Percentiles rank a stretch among this genome's conserved stretches.
phyloP scores from a whole-genome alignment of 2,329 filamentous ascomycete species.

The Pyricularia grisea region DNA sequence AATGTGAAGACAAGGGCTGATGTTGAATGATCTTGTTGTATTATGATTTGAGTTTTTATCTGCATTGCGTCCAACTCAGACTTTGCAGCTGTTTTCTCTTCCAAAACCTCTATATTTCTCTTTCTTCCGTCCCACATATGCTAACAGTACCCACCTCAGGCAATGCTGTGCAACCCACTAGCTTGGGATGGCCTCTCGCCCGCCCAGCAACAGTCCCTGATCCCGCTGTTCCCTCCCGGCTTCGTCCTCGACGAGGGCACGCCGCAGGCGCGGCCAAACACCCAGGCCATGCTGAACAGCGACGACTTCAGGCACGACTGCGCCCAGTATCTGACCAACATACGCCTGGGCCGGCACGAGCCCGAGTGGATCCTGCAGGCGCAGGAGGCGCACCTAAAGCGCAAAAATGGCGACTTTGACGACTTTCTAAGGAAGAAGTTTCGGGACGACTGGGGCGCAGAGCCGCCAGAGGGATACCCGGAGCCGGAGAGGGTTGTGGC shows the following conservation, averaged over 20 bases:
- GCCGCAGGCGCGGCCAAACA: constrained; percentile 22
- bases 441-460: constrained; percentile 35
- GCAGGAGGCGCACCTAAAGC: constrained; percentile 39
- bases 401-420: constrained; percentile 39
- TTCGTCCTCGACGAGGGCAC: constrained; percentile 22
- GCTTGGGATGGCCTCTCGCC: constrained; percentile 27
- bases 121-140: not conserved
- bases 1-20: not conserved
- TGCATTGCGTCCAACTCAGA: constrained; percentile 3
- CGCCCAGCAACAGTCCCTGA: constrained; percentile 22
- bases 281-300: constrained; percentile 26
- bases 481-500: constrained; percentile 5
- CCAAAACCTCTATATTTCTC: not conserved
- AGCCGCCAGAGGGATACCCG: constrained; percentile 25
- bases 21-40: not conserved
- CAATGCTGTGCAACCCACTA: constrained; percentile 23
- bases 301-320: constrained; percentile 33
- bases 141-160: constrained; percentile 14
- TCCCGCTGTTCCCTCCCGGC: constrained; percentile 26
- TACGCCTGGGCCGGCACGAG: constrained; percentile 39
- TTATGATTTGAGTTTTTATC: not conserved
- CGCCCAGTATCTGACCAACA: constrained; percentile 30
- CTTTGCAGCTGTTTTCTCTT: not conserved
- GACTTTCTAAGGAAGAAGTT: constrained; percentile 34
- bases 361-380: constrained; percentile 42